These are phyloP conservation scores for Poteriospumella lacustris DNA, from an alignment of 108 stramenopile genomes.

Conservation along the genomic window DNA sequence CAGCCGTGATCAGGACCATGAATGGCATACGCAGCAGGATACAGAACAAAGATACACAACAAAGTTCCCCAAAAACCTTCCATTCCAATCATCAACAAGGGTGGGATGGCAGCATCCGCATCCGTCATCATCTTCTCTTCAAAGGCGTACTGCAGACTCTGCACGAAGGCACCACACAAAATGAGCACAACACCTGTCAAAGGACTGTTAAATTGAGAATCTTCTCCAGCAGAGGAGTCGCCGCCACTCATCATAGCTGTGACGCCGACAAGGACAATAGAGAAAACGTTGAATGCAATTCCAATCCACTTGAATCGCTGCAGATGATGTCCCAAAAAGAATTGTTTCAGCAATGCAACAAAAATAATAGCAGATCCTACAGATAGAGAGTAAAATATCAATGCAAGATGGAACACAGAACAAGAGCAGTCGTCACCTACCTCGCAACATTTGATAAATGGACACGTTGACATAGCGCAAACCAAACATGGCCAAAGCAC, in stretches of 20 bases:
- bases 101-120: slow-evolving; percentile 43
- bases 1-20: slow-evolving; percentile 81
- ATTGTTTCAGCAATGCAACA: slow-evolving; percentile 81
- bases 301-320: slow-evolving; percentile 75
- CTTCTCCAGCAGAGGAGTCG: slow-evolving; percentile 44
- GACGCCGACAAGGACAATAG: slow-evolving; percentile 68
- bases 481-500: slow-evolving; percentile 84
- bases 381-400: background rate
- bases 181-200: slow-evolving; percentile 68
- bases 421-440: slow-evolving; percentile 29
- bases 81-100: slow-evolving; percentile 79
- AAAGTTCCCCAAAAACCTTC: slow-evolving; percentile 81
- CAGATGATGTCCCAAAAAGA: slow-evolving; percentile 64
- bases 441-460: slow-evolving; percentile 76
- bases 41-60: slow-evolving; percentile 66
- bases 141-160: slow-evolving; percentile 76
- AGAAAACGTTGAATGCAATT: slow-evolving; percentile 71
- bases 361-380: slow-evolving; percentile 70
- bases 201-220: slow-evolving; percentile 38
- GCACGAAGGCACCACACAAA: slow-evolving; percentile 78
- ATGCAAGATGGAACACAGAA: background rate
- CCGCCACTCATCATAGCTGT: slow-evolving; percentile 52
- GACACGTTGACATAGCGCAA: slow-evolving; percentile 71
- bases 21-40: slow-evolving; percentile 69
- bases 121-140: slow-evolving; percentile 80